Conservation (phyloP, 208 protist species). For the Leishmania tropica region DNA sequence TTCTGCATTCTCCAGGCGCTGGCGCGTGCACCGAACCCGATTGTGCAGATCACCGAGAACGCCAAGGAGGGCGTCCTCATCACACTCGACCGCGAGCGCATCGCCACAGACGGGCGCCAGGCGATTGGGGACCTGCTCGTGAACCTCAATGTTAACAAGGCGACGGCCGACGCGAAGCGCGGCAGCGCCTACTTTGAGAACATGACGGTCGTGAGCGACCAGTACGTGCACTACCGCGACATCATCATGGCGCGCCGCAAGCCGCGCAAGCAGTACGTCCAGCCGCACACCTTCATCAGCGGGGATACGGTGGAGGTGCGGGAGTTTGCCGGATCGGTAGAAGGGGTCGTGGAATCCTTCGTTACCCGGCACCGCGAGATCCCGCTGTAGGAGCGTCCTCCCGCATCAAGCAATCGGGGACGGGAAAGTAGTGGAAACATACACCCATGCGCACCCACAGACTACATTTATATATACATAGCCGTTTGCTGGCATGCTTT, state of each 20-base stretch:
- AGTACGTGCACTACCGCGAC: constrained; percentile 72
- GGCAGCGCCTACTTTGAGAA: constrained; percentile 59
- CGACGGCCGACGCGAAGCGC: constrained; percentile 65
- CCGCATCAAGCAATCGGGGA: neutral
- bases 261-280: constrained; percentile 91
- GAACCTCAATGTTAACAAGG: constrained; percentile 81
- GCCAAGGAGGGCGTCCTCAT: constrained; percentile 65
- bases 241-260: constrained; percentile 77
- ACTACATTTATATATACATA: neutral
- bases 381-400: constrained; percentile 37
- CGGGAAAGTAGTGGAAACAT: neutral
- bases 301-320: constrained; percentile 53
- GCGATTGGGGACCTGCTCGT: constrained; percentile 78
- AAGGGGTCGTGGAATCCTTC: constrained; percentile 60
- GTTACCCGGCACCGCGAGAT: constrained; percentile 58
- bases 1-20: constrained; percentile 89
- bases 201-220: constrained; percentile 63
- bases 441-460: neutral
- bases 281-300: constrained; percentile 63
- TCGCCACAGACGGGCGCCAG: constrained; percentile 70
- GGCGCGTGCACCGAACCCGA: constrained; percentile 47
- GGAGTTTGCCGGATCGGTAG: constrained; percentile 59
- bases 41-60: constrained; percentile 63
- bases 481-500: neutral
- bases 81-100: constrained; percentile 72